A percentile compares a stretch with the other conserved stretches of the same genome.
phyloP scores from a whole-genome alignment of 2,329 filamentous ascomycete genomes.

The Sarocladiaceae sp. region DNA sequence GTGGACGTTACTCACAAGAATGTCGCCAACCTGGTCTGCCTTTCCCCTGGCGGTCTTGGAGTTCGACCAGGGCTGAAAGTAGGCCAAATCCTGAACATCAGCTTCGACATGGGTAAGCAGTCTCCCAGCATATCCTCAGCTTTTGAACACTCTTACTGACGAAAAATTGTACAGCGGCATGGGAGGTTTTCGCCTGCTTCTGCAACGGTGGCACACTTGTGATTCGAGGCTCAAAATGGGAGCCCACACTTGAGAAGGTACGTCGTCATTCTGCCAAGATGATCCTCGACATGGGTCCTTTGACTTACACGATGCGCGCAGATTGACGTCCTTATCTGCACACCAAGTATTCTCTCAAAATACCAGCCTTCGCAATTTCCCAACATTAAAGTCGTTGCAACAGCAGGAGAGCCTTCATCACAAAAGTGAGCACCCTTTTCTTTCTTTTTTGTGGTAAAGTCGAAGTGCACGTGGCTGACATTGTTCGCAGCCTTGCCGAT shows the following conservation, averaged over 20 bases:
- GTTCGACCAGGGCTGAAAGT: slow-evolving; percentile 47
- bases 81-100: slow-evolving; percentile 52
- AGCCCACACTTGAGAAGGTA: slow-evolving; percentile 40
- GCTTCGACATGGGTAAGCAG: slow-evolving; percentile 58
- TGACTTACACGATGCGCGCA: slow-evolving; percentile 17
- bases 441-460: too few relatives aligned
- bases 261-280: not conserved
- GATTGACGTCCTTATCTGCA: slow-evolving; percentile 51
- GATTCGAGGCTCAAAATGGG: slow-evolving; percentile 47
- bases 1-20: slow-evolving; percentile 54
- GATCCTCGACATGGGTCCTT: not conserved
- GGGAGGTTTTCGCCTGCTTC: slow-evolving; percentile 54
- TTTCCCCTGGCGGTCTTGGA: slow-evolving; percentile 46
- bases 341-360: slow-evolving; percentile 49
- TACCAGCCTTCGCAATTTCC: slow-evolving; percentile 42
- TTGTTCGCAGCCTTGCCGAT: slow-evolving; percentile 52
- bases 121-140: too few relatives aligned
- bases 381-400: slow-evolving; percentile 48
- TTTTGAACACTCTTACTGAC: too few relatives aligned
- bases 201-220: slow-evolving; percentile 55
- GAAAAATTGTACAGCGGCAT: slow-evolving; percentile 46
- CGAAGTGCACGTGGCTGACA: too few relatives aligned
- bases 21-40: slow-evolving; percentile 48
- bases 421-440: slow-evolving; percentile 29
- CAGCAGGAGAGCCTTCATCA: slow-evolving; percentile 50